Evolutionary conservation across 2,329 filamentous ascomycete genomes (phyloP).

Genomic region (Trichoderma asperellum): DNA sequence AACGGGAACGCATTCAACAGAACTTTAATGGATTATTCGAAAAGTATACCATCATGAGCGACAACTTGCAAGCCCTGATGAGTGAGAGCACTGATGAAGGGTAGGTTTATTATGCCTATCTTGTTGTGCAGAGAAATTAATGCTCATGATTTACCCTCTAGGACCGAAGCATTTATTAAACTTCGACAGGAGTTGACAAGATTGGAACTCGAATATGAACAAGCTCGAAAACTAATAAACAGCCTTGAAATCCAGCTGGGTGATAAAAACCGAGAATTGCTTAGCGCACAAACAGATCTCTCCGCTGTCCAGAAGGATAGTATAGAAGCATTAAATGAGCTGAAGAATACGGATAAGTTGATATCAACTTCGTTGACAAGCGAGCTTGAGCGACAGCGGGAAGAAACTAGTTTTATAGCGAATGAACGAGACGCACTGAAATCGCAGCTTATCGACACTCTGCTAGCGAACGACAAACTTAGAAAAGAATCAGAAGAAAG

Average conservation of each 20-base stretch:
- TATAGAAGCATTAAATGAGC: conserved; percentile 57
- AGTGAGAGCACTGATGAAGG: conserved; percentile 57
- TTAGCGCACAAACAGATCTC: conserved; percentile 57
- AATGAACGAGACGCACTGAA: conserved; percentile 61
- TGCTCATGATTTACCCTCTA: conserved; percentile 36
- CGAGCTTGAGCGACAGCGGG: conserved; percentile 60
- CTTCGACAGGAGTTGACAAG: conserved; percentile 54
- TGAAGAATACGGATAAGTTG: conserved; percentile 63
- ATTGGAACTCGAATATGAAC: conserved; percentile 52
- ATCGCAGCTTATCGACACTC: conserved; percentile 61
- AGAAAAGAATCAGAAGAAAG: conserved; percentile 57
- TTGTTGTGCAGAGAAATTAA: conserved; percentile 34
- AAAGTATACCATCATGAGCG: conserved; percentile 59
- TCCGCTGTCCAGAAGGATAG: conserved; percentile 59
- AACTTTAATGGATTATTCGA: conserved; percentile 62
- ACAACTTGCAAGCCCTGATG: conserved; percentile 60
- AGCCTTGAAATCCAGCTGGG: conserved; percentile 54
- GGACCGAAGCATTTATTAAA: conserved; percentile 57
- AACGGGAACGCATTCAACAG: conserved; percentile 56
- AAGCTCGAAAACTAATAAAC: conserved; percentile 47
- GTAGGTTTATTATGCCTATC: conserved; percentile 49
- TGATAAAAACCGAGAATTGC: conserved; percentile 60
- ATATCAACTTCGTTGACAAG: conserved; percentile 61
- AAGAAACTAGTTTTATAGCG: conserved; percentile 53
- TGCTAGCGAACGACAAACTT: conserved; percentile 64